Base-by-base conservation (phyloP, 495 filamentous ascomycete genomes). In the Letharia lupina region DNA sequence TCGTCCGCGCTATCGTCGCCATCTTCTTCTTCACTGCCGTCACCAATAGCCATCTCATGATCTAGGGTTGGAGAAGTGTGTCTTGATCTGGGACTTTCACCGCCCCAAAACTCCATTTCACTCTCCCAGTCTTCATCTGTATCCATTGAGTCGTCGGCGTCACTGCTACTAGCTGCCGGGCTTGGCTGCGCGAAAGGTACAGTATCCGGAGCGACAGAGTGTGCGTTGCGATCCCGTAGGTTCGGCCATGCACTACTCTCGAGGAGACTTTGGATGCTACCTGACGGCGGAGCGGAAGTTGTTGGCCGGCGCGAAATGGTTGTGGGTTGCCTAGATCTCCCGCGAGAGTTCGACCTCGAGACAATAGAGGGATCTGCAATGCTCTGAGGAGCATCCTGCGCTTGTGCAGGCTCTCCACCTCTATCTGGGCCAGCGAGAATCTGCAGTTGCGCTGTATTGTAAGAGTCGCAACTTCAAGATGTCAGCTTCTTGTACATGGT, bases 371-470 rank as follows among this genome's bases (percentile, higher is more conserved):
- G 42, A 77, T 68, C 44, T 70, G 28, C 70, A 10, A 28, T 41
- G 40, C 71, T 70, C 37, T 70, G 69, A 39, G 73, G n/a, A 18
- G 72, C 73, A 18, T 69, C 63, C 35, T 74, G 68, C 35, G 65
- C 67, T 28, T 50, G 65, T 28, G 76, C 70, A 16, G 74, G 73
- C 41, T 70, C 52, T 48, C 68, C 61, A 48, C 65, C 70, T n/a
- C 71, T 72, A 37, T 73, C 68, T 50, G 77, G 71, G 18, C 74
- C 78, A n/a, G 80, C 77, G 47, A 84, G 67, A 12, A 93, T 80
- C 58, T 84, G 82, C 57, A 90, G 77, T 74, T 92, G 87, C 10
- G 83, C 84, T 18, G 91, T 96, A 73, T 96, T 95, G 72, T 92
- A 94, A 8, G 89, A 92, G 66, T 86, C 82, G 73, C 91, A 93